Base-by-base conservation (phyloP, 192 early-diverging fungal genomes). In the Entomortierella lignicola region DNA sequence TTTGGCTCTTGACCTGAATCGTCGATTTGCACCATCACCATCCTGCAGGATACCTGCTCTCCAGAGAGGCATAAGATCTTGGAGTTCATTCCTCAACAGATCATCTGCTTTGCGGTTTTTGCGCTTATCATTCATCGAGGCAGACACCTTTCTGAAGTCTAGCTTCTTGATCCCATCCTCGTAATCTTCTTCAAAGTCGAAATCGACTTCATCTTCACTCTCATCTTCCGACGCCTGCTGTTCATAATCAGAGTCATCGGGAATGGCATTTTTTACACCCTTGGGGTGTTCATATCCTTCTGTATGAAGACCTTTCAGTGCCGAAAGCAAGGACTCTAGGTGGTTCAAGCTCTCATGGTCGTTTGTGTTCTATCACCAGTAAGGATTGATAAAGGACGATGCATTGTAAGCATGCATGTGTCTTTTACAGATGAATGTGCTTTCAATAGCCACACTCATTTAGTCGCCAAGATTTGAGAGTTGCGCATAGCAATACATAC, bases 131-230 rank as follows among this genome's bases (percentile, higher is more conserved):
- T 55, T 69, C 8, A 37, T 34, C 0, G 60, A 69, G 27, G 27
- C 56, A 48, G 41, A 44, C 27, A 65, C 62, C 55, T 66, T 69
- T 0, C 61, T 58, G 48, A 70, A 69, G 48, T 77, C 67, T 37
- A 79, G 68, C 55, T 70, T 79, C 31, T 61, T 60, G 62, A 69
- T 31, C 0, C 68, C 68, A 30, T 79, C 75, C 15, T 64, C 62
- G 27, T 79, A 79, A 41, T 79, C 75, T 25, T 65, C 39, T 44
- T 79, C 75, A 37, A 79, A 79, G 18, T 79, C 75, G 62, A 63
- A 79, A 32, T 79, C 75, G 17, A 66, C 65, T 0, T 77, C 60
- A 20, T 69, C 72, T 15, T 69, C 34, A 34, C 55, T 56, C 18
- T 63, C 43, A 2, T 39, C 42, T 26, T 67, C 74, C 7, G 66